These are phyloP conservation scores for Xylariaceae sp. DNA, from an alignment of 2,329 filamentous ascomycete genomes.

Conservation along the genomic window DNA sequence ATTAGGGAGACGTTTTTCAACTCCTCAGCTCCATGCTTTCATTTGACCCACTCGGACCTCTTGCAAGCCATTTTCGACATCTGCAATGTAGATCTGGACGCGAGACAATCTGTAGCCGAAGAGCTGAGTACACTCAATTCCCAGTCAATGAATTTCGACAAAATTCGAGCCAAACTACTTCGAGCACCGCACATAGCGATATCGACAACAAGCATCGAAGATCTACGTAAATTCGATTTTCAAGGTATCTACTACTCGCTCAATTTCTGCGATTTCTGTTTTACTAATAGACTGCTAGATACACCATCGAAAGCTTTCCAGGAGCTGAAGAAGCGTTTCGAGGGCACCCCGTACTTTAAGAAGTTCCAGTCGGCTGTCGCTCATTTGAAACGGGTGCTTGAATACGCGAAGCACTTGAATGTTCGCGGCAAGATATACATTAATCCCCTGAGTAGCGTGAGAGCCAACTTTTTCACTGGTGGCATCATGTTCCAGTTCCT, in stretches of 20 bases:
- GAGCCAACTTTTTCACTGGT: constrained; percentile 83
- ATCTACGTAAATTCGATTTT: constrained; percentile 87
- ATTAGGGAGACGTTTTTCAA: constrained; percentile 76
- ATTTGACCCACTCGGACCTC: constrained; percentile 83
- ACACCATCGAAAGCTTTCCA: constrained; percentile 53
- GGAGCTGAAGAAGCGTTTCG: constrained; percentile 55
- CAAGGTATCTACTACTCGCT: constrained; percentile 47
- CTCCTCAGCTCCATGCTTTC: constrained; percentile 75
- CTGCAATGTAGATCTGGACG: constrained; percentile 68
- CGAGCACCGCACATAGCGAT: constrained; percentile 76
- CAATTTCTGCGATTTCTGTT: neutral
- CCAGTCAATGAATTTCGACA: constrained; percentile 72
- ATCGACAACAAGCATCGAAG: constrained; percentile 83
- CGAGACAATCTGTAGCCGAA: constrained; percentile 71
- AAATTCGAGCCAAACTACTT: constrained; percentile 68
- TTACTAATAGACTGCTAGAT: constrained; percentile 35
- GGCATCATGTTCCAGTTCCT: constrained; percentile 88
- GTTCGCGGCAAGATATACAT: constrained; percentile 76
- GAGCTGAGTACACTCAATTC: constrained; percentile 83
- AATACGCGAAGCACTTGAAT: constrained; percentile 69
- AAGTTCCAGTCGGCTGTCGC: constrained; percentile 70
- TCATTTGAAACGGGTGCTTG: constrained; percentile 72
- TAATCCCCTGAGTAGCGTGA: constrained; percentile 78
- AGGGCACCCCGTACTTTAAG: constrained; percentile 62
- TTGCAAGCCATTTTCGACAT: constrained; percentile 85